Evolutionary conservation across 305 asterid genomes (phyloP), one percentile per base, ranked within the genome.

Genomic region (Fraxinus angustifolia): DNA sequence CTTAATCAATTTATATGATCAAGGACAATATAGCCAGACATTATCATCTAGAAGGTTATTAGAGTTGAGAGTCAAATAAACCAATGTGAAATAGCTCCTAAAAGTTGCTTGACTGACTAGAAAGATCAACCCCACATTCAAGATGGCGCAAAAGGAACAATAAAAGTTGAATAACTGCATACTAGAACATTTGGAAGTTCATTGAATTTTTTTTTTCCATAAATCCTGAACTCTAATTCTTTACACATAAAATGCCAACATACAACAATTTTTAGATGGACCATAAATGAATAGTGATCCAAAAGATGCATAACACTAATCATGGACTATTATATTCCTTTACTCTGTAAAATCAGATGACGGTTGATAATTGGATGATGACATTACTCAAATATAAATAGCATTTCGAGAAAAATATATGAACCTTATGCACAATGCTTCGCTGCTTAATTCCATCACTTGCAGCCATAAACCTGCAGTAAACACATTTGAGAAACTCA

Each of bases 361-460:
- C 30, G 17, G 36, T 67, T 28, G 36, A 30, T 67, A 67, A 12
- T 10, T 28, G 8, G 36, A 28, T 28, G 71, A 19, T 19, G 21
- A 16, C 62, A 4, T 50, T n/a, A 50, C 62, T 50, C 17, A 42
- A 76, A 10, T 5, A 75, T 42, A 75, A 16, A 42, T 21, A 35
- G 56, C 16, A 34, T 42, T 62, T 70, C 45, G 33, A 26, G 40
- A 73, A 76, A 72, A 3, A 36, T 31, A 67, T 76, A 50, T 84
- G 78, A 82, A 96, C 99, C 99, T 93, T 87, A 80, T 88, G 90
- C 67, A 94, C 89, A 88, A 91, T 80, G 68, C 86, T 85, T 71
- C 90, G 89, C 83, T 93, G 88, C 87, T 85, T 88, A 80, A 96
- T 87, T 80, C 98, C 98, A 87, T 94, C 98, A 85, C 94, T 85